Base-by-base conservation (phyloP, 2,329 filamentous ascomycete genomes). In the Xylaria sp. region DNA sequence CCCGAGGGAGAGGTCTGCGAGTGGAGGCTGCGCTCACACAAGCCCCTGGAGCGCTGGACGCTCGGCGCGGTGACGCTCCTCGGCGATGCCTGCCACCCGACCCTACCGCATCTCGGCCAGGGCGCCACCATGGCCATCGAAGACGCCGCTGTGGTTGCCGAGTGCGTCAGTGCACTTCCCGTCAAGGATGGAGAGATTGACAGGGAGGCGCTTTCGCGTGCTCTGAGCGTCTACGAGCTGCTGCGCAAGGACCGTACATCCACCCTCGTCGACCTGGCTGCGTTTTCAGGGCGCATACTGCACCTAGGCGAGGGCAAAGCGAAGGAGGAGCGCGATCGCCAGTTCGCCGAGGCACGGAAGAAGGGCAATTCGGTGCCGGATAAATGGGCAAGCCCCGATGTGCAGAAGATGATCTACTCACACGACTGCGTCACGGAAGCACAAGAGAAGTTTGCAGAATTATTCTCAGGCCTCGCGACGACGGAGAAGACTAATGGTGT, bases 371-470 rank as follows among this genome's bases (percentile, higher is more conserved):
- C 80, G 65, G 86, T 86, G 68, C 89, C 89, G 2, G 90, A 92
- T 80, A 91, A 91, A 81, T 92, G 90, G 90, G 89, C 89, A 2
- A 90, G 90, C 78, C 88, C 89, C 10, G 89, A 91, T 74, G 88
- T 91, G 51, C 90, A 92, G 79, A 84, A 86, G 78, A 86, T 87
- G 84, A 87, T 91, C 69, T 91, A 91, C 78, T 85, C 86, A 12
- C 84, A 89, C 75, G 89, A 91, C 78, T 90, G 88, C 75, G 83
- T 87, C 59, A 79, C 83, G 74, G 85, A 88, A 64, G 84, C 88
- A 0, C 78, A 79, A 59, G 85, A 88, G 52, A 80, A 81, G 67
- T 90, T 88, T 76, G 82, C 84, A 12, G 79, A 83, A 74, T 72
- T 88, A 48, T 87, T 80, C 71, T 77, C 36, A 78, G 72, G 36